A percentile compares a stretch with the other conserved stretches of the same genome.
phyloP scores from a whole-genome alignment of 192 early-diverging fungal species.

The Linderina pennispora region DNA sequence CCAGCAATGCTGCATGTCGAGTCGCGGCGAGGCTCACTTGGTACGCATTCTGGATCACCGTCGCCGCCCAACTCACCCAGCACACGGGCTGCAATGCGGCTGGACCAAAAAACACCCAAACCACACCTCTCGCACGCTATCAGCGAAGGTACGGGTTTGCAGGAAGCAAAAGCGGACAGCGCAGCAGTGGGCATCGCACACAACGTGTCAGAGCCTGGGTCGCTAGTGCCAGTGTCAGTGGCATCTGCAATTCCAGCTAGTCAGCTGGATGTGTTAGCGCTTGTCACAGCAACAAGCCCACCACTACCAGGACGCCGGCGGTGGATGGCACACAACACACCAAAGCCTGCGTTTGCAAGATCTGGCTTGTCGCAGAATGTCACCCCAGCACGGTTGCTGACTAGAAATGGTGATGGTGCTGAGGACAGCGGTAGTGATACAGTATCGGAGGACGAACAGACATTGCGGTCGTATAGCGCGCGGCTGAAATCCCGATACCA shows the following conservation, averaged over 20 bases:
- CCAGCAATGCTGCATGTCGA: background rate
- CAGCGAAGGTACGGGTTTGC: too few species aligned
- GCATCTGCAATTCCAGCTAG: conserved; percentile 38
- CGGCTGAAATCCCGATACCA: conserved; percentile 19
- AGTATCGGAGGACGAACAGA: conserved; percentile 38
- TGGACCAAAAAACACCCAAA: background rate
- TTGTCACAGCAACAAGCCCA: conserved; percentile 46
- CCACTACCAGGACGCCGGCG: conserved; percentile 41
- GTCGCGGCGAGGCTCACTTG: background rate
- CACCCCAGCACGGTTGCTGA: background rate
- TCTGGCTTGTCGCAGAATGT: background rate
- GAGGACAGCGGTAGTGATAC: conserved; percentile 32
- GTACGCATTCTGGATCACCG: conserved; percentile 6
- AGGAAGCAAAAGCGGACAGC: too few species aligned
- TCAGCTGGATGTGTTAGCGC: conserved; percentile 41
- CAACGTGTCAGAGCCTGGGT: too few species aligned
- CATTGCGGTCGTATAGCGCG: conserved; percentile 39
- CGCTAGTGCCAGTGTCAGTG: too few species aligned
- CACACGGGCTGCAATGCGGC: conserved; percentile 28
- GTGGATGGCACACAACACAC: conserved; percentile 28
- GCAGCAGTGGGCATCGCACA: too few species aligned
- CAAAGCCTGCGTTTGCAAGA: conserved; percentile 10
- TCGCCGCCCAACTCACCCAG: conserved; percentile 37
- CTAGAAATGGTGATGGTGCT: background rate
- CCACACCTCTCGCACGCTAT: too few species aligned